These are phyloP conservation scores for Dactylorhiza incarnata DNA, from an alignment of 106 monocot species.

Conservation along the genomic window DNA sequence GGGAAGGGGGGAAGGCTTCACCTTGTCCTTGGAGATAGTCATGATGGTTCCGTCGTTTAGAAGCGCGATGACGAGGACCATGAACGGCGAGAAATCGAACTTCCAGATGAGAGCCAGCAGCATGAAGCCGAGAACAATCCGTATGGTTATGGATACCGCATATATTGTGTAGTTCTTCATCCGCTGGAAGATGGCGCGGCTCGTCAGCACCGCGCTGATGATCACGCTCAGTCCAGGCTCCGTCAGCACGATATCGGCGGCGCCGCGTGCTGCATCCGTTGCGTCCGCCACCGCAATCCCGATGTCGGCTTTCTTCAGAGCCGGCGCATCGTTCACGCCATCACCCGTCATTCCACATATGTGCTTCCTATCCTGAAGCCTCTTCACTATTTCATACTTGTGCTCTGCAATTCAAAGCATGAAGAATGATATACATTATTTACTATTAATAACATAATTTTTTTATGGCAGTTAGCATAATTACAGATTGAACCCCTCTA, in stretches of 20 bases:
- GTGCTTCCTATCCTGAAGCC: constrained; percentile 43
- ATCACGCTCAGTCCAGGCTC: constrained; percentile 59
- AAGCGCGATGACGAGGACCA: constrained; percentile 46
- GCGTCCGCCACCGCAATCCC: constrained; percentile 45
- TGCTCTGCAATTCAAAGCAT: not conserved
- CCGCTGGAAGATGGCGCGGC: constrained; percentile 58
- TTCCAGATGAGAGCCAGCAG: constrained; percentile 44
- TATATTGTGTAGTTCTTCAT: constrained; percentile 62
- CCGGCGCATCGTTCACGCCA: constrained; percentile 50
- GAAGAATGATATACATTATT: too few relatives aligned
- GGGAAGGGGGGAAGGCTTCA: constrained; percentile 45
- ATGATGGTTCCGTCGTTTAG: constrained; percentile 61
- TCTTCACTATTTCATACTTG: constrained; percentile 49
- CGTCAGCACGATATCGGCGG: constrained; percentile 48
- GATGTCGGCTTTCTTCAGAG: constrained; percentile 51
- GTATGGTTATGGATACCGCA: constrained; percentile 50
- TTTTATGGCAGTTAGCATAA: too few relatives aligned
- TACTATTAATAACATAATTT: too few relatives aligned
- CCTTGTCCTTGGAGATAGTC: constrained; percentile 62
- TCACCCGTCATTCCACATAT: constrained; percentile 53
- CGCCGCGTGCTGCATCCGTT: constrained; percentile 41
- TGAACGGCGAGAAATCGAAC: constrained; percentile 47
- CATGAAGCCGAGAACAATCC: constrained; percentile 43
- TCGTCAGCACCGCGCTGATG: constrained; percentile 42
- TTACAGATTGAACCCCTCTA: too few relatives aligned